Conservation (phyloP, 495 filamentous ascomycete species). For the Bacidia rubella region DNA sequence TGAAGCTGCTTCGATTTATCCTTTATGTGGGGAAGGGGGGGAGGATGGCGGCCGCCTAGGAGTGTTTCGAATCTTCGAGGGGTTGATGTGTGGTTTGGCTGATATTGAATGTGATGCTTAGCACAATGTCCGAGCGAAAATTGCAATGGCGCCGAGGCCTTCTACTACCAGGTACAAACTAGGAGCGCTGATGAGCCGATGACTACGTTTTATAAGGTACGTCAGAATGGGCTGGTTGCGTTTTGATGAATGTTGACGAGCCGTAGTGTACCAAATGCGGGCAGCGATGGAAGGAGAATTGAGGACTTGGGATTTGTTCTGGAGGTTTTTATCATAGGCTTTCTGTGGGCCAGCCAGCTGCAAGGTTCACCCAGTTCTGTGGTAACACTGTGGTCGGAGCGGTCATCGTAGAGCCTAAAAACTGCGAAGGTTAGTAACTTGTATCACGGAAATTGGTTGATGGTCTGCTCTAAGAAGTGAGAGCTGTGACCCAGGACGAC, state of each 20-base stretch:
- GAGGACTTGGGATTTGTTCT: too few relatives aligned
- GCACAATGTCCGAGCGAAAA: slow-evolving; percentile 64
- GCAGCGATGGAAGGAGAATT: slow-evolving; percentile 20
- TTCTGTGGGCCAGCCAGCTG: too few relatives aligned
- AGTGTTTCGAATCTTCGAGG: background rate
- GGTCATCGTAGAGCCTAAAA: too few relatives aligned
- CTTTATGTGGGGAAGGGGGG: slow-evolving; percentile 2
- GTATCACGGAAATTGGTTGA: too few relatives aligned
- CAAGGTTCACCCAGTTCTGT: too few relatives aligned
- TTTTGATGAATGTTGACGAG: background rate
- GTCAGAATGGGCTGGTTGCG: slow-evolving; percentile 10
- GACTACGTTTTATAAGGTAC: slow-evolving; percentile 87
- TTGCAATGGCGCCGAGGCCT: slow-evolving; percentile 69
- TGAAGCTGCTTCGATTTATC: background rate
- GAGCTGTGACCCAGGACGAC: too few relatives aligned
- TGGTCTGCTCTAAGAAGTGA: too few relatives aligned
- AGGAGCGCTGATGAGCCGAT: slow-evolving; percentile 96
- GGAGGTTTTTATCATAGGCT: too few relatives aligned
- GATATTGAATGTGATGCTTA: slow-evolving; percentile 16
- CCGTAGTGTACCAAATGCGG: slow-evolving; percentile 13
- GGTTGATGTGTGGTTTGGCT: too few relatives aligned
- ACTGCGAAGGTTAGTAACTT: too few relatives aligned
- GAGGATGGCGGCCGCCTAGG: background rate
- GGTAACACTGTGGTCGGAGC: too few relatives aligned
- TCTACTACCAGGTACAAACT: slow-evolving; percentile 94